Evolutionary conservation across 345 rosid species (phyloP).

Genomic region (Eucalyptus leucophloia): DNA sequence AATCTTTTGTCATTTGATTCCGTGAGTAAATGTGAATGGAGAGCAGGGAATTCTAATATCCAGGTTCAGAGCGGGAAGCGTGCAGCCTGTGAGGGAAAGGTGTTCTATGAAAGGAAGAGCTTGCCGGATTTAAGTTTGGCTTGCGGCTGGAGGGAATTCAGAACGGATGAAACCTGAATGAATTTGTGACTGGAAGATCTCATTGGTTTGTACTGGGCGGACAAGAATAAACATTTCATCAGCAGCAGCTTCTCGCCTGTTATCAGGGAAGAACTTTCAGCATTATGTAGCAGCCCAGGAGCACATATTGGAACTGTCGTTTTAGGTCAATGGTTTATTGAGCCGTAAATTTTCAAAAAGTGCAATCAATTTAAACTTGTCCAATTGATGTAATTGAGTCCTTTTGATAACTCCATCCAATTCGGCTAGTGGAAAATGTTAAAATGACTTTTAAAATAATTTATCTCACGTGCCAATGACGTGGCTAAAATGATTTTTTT

Average conservation of each 20-base stretch:
- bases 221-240: background rate
- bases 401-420: no score
- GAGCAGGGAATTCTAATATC: background rate
- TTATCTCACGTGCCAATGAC: rapidly evolving
- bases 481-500: no score
- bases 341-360: no score
- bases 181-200: background rate
- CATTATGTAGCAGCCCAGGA: background rate
- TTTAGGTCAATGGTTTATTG: background rate
- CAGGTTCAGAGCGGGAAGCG: background rate
- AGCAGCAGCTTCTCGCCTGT: background rate
- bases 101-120: background rate
- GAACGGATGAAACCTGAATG: background rate
- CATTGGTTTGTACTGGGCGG: background rate
- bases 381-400: no score
- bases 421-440: no score
- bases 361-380: no score
- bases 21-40: background rate
- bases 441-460: rapidly evolving
- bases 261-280: background rate
- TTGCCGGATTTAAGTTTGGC: background rate
- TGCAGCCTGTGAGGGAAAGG: background rate
- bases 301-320: background rate
- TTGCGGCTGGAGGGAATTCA: background rate
- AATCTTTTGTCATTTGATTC: background rate